Conservation (phyloP, 345 rosid species). For the Ricinus communis region DNA sequence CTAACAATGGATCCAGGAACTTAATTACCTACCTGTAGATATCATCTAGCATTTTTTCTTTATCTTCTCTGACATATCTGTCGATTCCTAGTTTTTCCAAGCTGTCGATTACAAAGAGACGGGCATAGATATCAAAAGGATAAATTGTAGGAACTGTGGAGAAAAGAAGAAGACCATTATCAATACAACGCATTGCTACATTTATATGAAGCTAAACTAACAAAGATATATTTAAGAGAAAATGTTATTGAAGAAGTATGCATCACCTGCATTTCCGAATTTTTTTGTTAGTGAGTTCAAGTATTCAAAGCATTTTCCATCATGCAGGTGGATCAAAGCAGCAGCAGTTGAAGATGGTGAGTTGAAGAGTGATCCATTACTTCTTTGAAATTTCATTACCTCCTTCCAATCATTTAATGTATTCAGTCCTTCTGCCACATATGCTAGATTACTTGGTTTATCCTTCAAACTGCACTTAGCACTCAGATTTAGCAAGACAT, state of each 20-base stretch:
- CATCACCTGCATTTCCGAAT: background rate
- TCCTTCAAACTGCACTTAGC: background rate
- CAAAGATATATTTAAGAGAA: no score
- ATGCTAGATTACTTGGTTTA: background rate
- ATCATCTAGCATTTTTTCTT: background rate
- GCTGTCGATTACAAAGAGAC: background rate
- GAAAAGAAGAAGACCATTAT: background rate
- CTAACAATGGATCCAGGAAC: no score
- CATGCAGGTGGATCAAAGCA: background rate
- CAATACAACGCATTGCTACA: no score
- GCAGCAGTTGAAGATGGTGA: constrained; percentile 11
- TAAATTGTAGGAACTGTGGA: constrained; percentile 1
- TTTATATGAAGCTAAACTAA: background rate
- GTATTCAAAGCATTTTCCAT: background rate
- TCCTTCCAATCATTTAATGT: background rate
- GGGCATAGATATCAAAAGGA: background rate
- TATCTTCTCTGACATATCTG: background rate
- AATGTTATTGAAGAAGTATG: no score
- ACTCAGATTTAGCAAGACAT: background rate
- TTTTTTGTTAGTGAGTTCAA: background rate
- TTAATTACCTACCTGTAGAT: constrained; percentile 7
- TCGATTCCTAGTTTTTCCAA: background rate
- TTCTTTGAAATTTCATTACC: background rate
- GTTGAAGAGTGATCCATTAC: constrained; percentile 2
- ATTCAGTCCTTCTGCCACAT: background rate